Conservation (phyloP, 192 early-diverging fungal species). For the Blastocladiella britannica region DNA sequence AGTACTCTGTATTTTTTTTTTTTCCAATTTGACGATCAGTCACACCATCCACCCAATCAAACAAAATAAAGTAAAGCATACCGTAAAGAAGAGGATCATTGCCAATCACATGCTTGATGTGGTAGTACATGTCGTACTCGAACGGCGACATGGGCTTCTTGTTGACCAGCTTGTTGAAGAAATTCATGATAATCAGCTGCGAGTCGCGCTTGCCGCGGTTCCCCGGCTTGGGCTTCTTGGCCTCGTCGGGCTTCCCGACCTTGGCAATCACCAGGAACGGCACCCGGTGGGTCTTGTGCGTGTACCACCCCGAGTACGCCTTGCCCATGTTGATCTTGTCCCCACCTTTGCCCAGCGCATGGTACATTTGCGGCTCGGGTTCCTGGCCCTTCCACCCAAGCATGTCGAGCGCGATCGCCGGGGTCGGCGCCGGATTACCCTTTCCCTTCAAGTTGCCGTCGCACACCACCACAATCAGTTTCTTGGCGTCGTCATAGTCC, state of each 20-base stretch:
- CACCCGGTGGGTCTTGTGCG: conserved; percentile 2
- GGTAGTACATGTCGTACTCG: conserved; percentile 5
- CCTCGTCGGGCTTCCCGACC: conserved; percentile 2
- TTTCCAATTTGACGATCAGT: too few relatives aligned
- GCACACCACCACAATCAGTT: conserved; percentile 3
- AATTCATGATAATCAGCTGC: conserved; percentile 9
- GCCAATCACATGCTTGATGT: conserved; percentile 5
- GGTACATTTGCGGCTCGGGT: conserved; percentile 3
- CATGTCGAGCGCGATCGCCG: conserved; percentile 7
- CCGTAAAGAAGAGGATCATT: conserved; percentile 3
- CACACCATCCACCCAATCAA: too few relatives aligned
- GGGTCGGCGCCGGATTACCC: conserved; percentile 5
- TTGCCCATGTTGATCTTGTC: conserved; percentile 5
- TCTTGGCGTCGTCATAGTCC: conserved; percentile 4
- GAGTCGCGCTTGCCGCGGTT: conserved; percentile 13
- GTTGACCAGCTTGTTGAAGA: conserved; percentile 5
- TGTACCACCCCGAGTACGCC: conserved; percentile 7
- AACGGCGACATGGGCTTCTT: conserved; percentile 5
- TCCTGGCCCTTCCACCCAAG: conserved; percentile 4
- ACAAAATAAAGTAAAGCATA: conserved; percentile 43
- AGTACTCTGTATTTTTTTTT: too few relatives aligned
- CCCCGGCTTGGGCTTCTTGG: conserved; percentile 8
- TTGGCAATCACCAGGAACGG: conserved; percentile 2
- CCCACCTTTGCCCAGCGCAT: conserved; percentile 4
- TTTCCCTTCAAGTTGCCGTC: conserved; percentile 5